Conservation (phyloP, 352 stramenopile genomes). For the Plasmopara halstedii region DNA sequence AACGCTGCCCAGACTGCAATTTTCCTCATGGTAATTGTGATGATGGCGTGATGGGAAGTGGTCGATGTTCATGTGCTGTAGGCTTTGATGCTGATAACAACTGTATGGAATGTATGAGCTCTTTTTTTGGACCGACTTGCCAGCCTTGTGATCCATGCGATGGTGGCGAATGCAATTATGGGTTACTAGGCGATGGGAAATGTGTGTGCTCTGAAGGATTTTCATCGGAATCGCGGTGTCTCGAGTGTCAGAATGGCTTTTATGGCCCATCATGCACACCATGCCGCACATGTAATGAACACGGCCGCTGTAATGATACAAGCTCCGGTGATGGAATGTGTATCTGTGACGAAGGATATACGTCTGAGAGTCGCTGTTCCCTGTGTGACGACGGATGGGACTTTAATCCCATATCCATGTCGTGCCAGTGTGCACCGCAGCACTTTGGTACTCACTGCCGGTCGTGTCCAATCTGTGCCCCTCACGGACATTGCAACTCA, state of each 20-base stretch:
- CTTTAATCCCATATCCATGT: conserved; percentile 84
- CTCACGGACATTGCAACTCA: conserved; percentile 77
- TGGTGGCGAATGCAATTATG: conserved; percentile 72
- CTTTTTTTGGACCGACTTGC: conserved; percentile 69
- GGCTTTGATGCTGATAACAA: conserved; percentile 64
- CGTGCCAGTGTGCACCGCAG: conserved; percentile 74
- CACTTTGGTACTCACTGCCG: conserved; percentile 75
- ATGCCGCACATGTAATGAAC: conserved; percentile 78
- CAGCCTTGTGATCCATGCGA: conserved; percentile 75
- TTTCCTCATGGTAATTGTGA: conserved; percentile 82
- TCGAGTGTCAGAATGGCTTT: conserved; percentile 60
- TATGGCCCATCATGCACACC: conserved; percentile 72
- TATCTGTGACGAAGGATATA: conserved; percentile 83
- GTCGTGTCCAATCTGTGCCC: conserved; percentile 78
- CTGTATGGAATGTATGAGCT: conserved; percentile 80
- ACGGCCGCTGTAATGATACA: conserved; percentile 74
- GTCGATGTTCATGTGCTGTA: conserved; percentile 77
- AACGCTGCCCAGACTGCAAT: conserved; percentile 74
- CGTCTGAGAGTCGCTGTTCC: conserved; percentile 57
- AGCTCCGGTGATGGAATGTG: conserved; percentile 55
- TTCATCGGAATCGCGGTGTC: conserved; percentile 56
- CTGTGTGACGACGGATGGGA: conserved; percentile 81
- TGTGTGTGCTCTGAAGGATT: conserved; percentile 82
- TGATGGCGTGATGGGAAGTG: conserved; percentile 67
- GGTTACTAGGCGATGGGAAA: conserved; percentile 59